Conservation (phyloP, 352 stramenopile species). For the Pythium periplocum region DNA sequence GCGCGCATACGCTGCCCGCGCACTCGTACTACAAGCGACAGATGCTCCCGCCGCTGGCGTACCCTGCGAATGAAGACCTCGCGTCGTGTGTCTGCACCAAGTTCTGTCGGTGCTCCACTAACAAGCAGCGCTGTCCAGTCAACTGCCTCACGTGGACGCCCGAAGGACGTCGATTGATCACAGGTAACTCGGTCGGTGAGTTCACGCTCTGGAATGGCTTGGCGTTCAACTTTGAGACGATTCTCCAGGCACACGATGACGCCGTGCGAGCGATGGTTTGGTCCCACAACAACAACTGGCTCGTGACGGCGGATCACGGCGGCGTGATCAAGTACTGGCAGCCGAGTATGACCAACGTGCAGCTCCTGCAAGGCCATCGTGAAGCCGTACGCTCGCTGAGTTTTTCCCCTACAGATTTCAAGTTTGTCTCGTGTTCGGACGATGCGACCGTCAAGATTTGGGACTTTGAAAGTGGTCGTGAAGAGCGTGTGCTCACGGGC, state of each 20-base stretch:
- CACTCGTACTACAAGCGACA: conserved; percentile 85
- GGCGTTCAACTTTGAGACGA: conserved; percentile 97
- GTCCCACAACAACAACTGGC: conserved; percentile 89
- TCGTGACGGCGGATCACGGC: conserved; percentile 86
- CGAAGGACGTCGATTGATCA: conserved; percentile 92
- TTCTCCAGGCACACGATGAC: conserved; percentile 90
- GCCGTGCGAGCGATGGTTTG: conserved; percentile 88
- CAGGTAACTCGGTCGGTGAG: conserved; percentile 95
- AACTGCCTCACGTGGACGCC: conserved; percentile 95
- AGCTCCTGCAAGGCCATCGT: conserved; percentile 79
- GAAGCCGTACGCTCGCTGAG: conserved; percentile 93
- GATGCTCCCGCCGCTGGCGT: conserved; percentile 71
- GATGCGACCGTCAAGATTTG: conserved; percentile 94
- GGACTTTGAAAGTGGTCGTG: conserved; percentile 87
- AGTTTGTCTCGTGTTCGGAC: conserved; percentile 97
- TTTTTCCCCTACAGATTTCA: conserved; percentile 96
- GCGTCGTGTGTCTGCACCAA: conserved; percentile 81
- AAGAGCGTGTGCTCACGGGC: conserved; percentile 93
- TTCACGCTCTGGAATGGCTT: conserved; percentile 98
- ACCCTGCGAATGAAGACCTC: conserved; percentile 55
- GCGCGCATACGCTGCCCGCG: conserved; percentile 49
- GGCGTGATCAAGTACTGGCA: conserved; percentile 93
- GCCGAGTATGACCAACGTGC: conserved; percentile 86
- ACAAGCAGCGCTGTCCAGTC: conserved; percentile 90
- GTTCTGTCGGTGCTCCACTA: conserved; percentile 85